Evolutionary conservation across 2,329 filamentous ascomycete genomes (phyloP).

Genomic region (Colletotrichum tropicale): DNA sequence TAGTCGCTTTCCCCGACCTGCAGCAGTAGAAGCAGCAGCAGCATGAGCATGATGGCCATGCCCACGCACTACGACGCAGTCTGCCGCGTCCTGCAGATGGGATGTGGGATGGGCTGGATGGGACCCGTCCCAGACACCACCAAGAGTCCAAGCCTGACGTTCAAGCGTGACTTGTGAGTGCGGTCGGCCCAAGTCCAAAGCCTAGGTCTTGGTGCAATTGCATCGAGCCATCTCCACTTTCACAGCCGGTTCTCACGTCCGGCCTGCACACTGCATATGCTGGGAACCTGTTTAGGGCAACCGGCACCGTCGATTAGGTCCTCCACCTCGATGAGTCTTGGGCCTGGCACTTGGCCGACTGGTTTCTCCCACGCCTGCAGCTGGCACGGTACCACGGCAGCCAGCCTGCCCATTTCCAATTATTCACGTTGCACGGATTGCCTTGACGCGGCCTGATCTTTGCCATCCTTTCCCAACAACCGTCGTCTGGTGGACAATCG

Average conservation of each 20-base stretch:
- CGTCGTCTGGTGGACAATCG: background rate
- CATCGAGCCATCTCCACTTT: slow-evolving; percentile 15
- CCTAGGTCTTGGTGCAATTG: background rate
- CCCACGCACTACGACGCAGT: background rate
- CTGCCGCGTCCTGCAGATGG: slow-evolving; percentile 9
- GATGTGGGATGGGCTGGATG: background rate
- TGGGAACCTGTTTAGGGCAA: slow-evolving; percentile 18
- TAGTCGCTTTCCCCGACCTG: slow-evolving; percentile 1
- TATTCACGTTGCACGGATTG: slow-evolving; percentile 11
- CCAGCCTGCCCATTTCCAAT: background rate
- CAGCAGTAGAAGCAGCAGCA: background rate
- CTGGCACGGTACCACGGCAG: background rate
- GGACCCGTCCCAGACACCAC: background rate
- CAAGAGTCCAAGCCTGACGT: slow-evolving; percentile 14
- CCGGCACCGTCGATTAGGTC: background rate
- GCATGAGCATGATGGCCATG: slow-evolving; percentile 5
- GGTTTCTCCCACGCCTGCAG: background rate
- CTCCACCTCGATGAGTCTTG: background rate
- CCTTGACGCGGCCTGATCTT: slow-evolving; percentile 6
- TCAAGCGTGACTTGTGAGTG: slow-evolving; percentile 5
- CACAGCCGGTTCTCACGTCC: slow-evolving; percentile 9
- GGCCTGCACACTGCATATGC: slow-evolving; percentile 12
- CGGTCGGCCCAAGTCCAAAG: slow-evolving; percentile 1
- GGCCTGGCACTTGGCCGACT: background rate
- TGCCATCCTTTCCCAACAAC: background rate